Conservation (phyloP, 1,139 yeast species). For the Maudiozyma humilis region DNA sequence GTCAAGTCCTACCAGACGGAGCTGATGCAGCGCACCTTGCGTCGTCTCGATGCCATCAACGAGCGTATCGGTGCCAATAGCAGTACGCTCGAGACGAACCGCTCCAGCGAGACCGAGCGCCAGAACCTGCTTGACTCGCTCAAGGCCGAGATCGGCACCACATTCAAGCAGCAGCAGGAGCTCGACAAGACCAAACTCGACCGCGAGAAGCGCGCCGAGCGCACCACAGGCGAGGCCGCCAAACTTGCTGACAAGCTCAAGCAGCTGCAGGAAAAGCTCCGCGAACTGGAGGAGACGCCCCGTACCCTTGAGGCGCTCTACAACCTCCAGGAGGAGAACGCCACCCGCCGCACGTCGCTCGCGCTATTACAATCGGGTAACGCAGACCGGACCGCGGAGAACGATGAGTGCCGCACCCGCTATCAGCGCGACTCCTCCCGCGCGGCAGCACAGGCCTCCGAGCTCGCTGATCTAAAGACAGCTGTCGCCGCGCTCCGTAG, state of each 20-base stretch:
- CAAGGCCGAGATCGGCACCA: conserved; percentile 41
- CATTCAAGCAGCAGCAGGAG: conserved; percentile 41
- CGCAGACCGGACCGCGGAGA: conserved; percentile 31
- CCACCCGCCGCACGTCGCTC: background rate
- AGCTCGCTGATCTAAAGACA: conserved; percentile 30
- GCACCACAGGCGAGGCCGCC: conserved; percentile 35
- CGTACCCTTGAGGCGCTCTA: background rate
- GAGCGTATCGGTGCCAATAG: conserved; percentile 27
- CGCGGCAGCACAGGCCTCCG: conserved; percentile 46
- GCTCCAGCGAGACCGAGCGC: conserved; percentile 41
- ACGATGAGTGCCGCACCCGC: conserved; percentile 38
- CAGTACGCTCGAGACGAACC: conserved; percentile 30
- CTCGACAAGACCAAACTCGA: conserved; percentile 43
- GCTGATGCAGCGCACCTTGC: conserved; percentile 38
- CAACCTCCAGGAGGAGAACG: background rate
- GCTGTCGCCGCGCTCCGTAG: conserved; percentile 32
- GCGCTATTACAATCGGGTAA: conserved; percentile 1
- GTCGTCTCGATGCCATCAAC: conserved; percentile 34
- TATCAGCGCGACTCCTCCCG: conserved; percentile 48
- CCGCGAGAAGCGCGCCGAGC: conserved; percentile 41
- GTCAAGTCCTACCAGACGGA: conserved; percentile 35
- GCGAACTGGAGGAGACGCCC: background rate
- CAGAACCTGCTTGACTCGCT: conserved; percentile 43
- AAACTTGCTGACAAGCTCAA: conserved; percentile 20
- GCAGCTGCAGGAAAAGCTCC: conserved; percentile 1